Percentiles rank a stretch among this genome's conserved stretches.
Conservation (phyloP, 2,329 filamentous ascomycete species). For the Pleomassaria siparia region DNA sequence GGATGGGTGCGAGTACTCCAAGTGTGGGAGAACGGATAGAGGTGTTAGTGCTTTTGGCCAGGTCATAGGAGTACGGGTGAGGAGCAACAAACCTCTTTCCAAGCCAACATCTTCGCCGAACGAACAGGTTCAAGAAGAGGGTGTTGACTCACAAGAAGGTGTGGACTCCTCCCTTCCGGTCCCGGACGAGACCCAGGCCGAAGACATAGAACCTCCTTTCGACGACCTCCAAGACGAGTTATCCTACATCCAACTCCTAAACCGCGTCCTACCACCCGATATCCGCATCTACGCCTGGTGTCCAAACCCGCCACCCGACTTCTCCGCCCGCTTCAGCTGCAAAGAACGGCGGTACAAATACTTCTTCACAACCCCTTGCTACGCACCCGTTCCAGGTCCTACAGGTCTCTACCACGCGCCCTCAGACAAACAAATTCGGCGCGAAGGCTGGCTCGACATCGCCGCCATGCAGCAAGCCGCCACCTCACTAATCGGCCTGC, state of each 20-base stretch:
- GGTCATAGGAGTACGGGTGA: constrained; percentile 79
- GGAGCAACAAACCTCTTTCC: constrained; percentile 71
- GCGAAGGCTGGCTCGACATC: constrained; percentile 78
- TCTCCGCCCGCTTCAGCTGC: constrained; percentile 92
- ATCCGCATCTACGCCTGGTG: constrained; percentile 95
- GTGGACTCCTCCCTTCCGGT: constrained; percentile 1
- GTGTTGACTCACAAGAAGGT: constrained; percentile 1
- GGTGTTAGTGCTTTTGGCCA: constrained; percentile 97
- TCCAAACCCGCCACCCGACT: constrained; percentile 73
- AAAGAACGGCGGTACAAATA: constrained; percentile 90
- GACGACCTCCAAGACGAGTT: constrained; percentile 79
- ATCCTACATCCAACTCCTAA: constrained; percentile 79
- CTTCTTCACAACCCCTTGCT: constrained; percentile 95
- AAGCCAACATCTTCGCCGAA: constrained; percentile 12
- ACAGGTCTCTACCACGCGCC: constrained; percentile 49
- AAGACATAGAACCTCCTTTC: constrained; percentile 45
- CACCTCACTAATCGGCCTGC: constrained; percentile 73
- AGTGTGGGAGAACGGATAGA: constrained; percentile 89
- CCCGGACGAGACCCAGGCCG: constrained; percentile 11
- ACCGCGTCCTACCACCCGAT: constrained; percentile 82
- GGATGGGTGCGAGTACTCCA: constrained; percentile 85
- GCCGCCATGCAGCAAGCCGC: constrained; percentile 83
- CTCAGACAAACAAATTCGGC: constrained; percentile 19
- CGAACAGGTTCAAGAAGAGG: constrained; percentile 9
- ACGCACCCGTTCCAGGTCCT: constrained; percentile 64